Base-by-base conservation (phyloP, 192 early-diverging fungal genomes). In the Powellomyces hirtus region DNA sequence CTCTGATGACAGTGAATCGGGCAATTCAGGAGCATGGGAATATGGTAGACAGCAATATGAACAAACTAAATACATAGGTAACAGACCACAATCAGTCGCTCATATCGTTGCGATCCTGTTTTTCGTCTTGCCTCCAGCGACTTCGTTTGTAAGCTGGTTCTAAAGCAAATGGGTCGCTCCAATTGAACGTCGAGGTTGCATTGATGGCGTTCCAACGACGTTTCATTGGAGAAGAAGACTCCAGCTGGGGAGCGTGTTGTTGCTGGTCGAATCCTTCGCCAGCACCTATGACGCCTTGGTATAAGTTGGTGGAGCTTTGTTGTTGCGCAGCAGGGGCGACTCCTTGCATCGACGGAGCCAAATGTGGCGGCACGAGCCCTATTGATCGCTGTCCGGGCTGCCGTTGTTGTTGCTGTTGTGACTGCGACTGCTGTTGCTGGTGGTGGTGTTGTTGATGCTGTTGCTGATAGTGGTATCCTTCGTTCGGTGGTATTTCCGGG, bases 61-160 rank as follows among this genome's bases (percentile, higher is more conserved):
- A n/a, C n/a, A n/a, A n/a, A n/a, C n/a, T n/a, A n/a, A n/a, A n/a
- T n/a, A n/a, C n/a, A n/a, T n/a, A n/a, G n/a, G n/a, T n/a, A n/a
- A n/a, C n/a, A n/a, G n/a, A n/a, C n/a, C n/a, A n/a, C n/a, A n/a
- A n/a, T 53, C 51, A 53, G 26, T 53, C 51, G 51, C 51, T 53
- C 51, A 53, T 53, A 27, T 53, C 51, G 57, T 59, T 30, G 6
- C 34, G 29, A 49, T 63, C 22, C 45, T 50, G 18, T 30, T 50
- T 22, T 2, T 50, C 51, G 27, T 65, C 63, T 24, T 36, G 24
- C 29, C 55, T 56, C 55, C 65, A 58, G 34, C 53, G 33, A 1
- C 31, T 33, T 38, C 65, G 30, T 36, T 67, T 67, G 26, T 3
- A 34, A 1, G 37, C n/a, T 18, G 65, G 65, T 36, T 67, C 65